These are phyloP conservation scores for Cercospora sp. DNA, from an alignment of 2,329 filamentous ascomycete genomes.

Conservation along the genomic window DNA sequence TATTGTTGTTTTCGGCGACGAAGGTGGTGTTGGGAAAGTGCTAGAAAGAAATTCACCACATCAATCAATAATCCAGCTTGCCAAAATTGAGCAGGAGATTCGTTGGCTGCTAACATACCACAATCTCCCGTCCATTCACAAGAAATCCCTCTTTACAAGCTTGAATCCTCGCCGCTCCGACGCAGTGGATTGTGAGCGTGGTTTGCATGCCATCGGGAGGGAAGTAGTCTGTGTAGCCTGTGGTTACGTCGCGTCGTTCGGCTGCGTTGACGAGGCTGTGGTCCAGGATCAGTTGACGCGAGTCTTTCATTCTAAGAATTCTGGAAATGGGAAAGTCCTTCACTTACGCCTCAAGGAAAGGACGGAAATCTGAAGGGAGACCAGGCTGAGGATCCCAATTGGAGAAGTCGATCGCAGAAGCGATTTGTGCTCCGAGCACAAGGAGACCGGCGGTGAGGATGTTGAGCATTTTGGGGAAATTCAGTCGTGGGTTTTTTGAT, in stretches of 20 bases:
- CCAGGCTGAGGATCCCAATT: not conserved
- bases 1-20: constrained; percentile 4
- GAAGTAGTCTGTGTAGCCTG: constrained; percentile 20
- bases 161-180: constrained; percentile 8
- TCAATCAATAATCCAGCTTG: not conserved
- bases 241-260: constrained; percentile 11
- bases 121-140: not conserved
- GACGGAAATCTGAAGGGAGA: not conserved
- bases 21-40: constrained; percentile 17
- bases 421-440: not conserved
- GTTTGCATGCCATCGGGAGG: constrained; percentile 16
- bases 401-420: not conserved
- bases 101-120: constrained; percentile 7
- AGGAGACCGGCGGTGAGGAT: not conserved
- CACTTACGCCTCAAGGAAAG: not conserved
- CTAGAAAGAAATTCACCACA: not conserved
- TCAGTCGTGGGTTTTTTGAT: not conserved
- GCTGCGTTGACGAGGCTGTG: constrained; percentile 10
- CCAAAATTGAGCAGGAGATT: not conserved
- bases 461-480: not conserved
- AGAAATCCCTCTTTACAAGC: constrained; percentile 13
- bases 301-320: too few relatives aligned
- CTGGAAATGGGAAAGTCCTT: too few relatives aligned
- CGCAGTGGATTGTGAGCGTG: constrained; percentile 14
- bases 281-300: too few relatives aligned